A percentile compares a stretch with the other conserved stretches of the same genome.
These are phyloP conservation scores for Fusarium sp. DNA, from an alignment of 2,329 filamentous ascomycete species.

Conservation along the genomic window DNA sequence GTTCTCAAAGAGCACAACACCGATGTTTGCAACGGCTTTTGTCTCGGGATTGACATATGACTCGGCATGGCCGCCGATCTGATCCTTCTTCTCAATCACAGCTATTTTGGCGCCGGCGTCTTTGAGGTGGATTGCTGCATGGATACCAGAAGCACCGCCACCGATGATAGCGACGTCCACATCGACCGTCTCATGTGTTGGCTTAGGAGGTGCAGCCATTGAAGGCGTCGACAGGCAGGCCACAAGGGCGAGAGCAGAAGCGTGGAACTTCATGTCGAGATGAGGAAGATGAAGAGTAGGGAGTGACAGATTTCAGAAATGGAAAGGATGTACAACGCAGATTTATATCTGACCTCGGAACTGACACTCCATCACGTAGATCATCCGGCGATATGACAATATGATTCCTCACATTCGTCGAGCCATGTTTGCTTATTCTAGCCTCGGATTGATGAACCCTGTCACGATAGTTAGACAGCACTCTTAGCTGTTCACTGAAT, in stretches of 20 bases:
- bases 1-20: slow-evolving; percentile 27
- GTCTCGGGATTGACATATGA: slow-evolving; percentile 32
- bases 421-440: not conserved
- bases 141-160: slow-evolving; percentile 26
- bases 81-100: slow-evolving; percentile 31
- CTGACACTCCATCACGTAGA: not conserved
- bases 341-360: not conserved
- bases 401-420: not conserved
- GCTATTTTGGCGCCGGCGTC: slow-evolving; percentile 21
- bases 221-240: not conserved
- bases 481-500: not conserved
- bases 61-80: slow-evolving; percentile 39
- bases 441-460: not conserved
- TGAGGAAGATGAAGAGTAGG: too few species aligned
- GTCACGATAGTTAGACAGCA: not conserved
- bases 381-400: not conserved
- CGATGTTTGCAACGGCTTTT: slow-evolving; percentile 18
- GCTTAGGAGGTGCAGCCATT: not conserved
- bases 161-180: slow-evolving; percentile 31
- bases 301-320: not conserved
- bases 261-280: slow-evolving; percentile 2
- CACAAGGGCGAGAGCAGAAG: not conserved
- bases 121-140: slow-evolving; percentile 22
- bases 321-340: too few species aligned
- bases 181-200: not conserved